These are phyloP conservation scores for Castanospermum australe DNA, from an alignment of 306 rosid species.

Conservation along the genomic window DNA sequence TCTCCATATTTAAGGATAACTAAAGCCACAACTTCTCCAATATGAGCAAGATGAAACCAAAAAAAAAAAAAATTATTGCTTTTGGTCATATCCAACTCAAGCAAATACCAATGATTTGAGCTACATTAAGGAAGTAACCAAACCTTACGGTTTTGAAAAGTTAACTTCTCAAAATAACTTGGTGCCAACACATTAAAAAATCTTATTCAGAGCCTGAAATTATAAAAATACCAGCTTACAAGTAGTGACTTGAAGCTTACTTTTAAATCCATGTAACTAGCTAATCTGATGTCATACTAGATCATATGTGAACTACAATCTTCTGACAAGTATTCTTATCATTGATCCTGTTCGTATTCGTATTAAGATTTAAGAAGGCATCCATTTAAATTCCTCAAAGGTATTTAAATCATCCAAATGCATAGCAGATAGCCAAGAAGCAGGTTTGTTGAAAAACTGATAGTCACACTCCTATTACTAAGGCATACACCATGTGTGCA, in stretches of 20 bases:
- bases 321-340: neutral
- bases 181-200: neutral
- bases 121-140: neutral
- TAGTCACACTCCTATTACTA: no score
- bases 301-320: neutral
- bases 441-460: slow-evolving; percentile 3
- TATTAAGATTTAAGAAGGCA: slow-evolving; percentile 10
- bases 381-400: neutral
- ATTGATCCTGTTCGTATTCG: neutral
- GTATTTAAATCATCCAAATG: slow-evolving; percentile 3
- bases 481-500: no score
- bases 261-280: neutral
- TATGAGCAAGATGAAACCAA: neutral
- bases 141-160: neutral
- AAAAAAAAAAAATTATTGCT: neutral
- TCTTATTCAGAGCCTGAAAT: neutral
- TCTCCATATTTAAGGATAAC: slow-evolving; percentile 1
- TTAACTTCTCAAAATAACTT: neutral
- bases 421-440: slow-evolving; percentile 1
- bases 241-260: neutral
- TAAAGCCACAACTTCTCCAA: neutral
- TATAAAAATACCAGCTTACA: neutral
- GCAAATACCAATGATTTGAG: neutral
- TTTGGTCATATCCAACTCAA: neutral
- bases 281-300: neutral